A percentile compares a stretch with the other conserved stretches of the same genome.
Conservation (phyloP, 2,329 filamentous ascomycete species). For the Aspergillus jensenii region DNA sequence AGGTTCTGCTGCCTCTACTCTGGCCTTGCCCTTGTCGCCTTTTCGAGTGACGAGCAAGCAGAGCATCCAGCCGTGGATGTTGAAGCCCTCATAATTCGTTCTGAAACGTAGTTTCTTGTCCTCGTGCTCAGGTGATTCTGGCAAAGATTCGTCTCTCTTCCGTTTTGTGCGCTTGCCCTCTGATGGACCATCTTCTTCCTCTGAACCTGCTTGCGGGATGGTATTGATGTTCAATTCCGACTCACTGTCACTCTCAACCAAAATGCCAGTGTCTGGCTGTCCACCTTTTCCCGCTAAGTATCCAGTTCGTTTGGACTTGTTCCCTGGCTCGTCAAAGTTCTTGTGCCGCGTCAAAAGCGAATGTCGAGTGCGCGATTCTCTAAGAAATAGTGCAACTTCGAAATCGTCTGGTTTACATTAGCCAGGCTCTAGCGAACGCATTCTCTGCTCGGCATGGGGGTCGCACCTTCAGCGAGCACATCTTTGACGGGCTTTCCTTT, state of each 20-base stretch:
- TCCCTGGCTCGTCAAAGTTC: constrained; percentile 59
- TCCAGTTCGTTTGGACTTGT: neutral
- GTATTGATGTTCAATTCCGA: constrained; percentile 49
- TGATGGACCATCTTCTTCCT: constrained; percentile 22
- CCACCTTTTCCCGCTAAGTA: neutral
- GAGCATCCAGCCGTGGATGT: constrained; percentile 88
- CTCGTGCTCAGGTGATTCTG: constrained; percentile 51
- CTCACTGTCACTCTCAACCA: constrained; percentile 64
- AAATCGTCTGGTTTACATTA: constrained; percentile 70
- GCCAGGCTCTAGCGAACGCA: neutral
- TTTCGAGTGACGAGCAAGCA: constrained; percentile 84
- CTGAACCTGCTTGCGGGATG: constrained; percentile 51
- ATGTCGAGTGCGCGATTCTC: constrained; percentile 80
- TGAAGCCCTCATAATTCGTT: constrained; percentile 91
- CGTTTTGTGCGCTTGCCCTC: constrained; percentile 20
- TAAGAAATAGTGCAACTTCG: constrained; percentile 91
- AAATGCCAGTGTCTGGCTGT: constrained; percentile 40
- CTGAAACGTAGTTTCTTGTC: constrained; percentile 90
- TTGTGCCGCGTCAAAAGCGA: constrained; percentile 85
- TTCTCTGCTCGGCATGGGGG: neutral
- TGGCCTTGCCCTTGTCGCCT: constrained; percentile 45
- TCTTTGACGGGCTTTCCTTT: constrained; percentile 85
- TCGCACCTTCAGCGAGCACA: constrained; percentile 72
- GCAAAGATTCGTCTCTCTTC: constrained; percentile 33
- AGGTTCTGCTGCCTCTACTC: constrained; percentile 35